Evolutionary conservation across 176 grass and related monocot species (phyloP).

Genomic region (Triticum dicoccoides): DNA sequence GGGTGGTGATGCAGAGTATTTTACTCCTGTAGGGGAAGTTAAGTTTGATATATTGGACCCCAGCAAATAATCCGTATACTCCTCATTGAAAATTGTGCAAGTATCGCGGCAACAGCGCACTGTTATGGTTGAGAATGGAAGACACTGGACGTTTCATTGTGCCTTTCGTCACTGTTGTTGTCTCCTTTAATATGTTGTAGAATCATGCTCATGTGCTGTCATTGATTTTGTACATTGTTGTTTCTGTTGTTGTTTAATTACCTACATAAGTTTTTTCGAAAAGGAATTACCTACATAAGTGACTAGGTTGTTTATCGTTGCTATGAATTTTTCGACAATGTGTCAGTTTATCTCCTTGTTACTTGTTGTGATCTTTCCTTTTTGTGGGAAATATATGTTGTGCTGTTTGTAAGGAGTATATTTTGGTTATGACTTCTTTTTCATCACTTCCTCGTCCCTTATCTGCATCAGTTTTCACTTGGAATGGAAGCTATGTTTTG

Average conservation of each 20-base stretch:
- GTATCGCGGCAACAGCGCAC: not conserved
- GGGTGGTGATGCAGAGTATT: not conserved
- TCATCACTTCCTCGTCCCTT: no score
- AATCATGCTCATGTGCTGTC: not conserved
- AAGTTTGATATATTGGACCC: not conserved
- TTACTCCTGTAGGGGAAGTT: not conserved
- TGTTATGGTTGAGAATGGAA: not conserved
- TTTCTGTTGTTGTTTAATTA: not conserved
- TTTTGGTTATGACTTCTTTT: no score
- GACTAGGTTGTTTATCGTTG: not conserved
- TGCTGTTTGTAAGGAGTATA: no score
- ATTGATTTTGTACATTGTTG: constrained; percentile 1
- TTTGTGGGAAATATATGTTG: no score
- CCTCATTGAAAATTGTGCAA: not conserved
- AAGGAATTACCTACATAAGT: not conserved
- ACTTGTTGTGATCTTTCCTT: no score
- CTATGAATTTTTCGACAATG: not conserved
- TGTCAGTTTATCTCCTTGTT: not conserved
- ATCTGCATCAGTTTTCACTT: no score
- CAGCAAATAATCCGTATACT: not conserved
- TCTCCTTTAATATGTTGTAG: not conserved
- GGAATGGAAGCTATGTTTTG: constrained; percentile 15
- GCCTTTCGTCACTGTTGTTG: not conserved
- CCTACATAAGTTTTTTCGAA: not conserved
- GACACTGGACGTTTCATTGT: not conserved